A percentile compares a stretch with the other conserved stretches of the same genome.
Evolutionary conservation across 192 early-diverging fungal genomes (phyloP).

Genomic region (Allomyces arbusculus): DNA sequence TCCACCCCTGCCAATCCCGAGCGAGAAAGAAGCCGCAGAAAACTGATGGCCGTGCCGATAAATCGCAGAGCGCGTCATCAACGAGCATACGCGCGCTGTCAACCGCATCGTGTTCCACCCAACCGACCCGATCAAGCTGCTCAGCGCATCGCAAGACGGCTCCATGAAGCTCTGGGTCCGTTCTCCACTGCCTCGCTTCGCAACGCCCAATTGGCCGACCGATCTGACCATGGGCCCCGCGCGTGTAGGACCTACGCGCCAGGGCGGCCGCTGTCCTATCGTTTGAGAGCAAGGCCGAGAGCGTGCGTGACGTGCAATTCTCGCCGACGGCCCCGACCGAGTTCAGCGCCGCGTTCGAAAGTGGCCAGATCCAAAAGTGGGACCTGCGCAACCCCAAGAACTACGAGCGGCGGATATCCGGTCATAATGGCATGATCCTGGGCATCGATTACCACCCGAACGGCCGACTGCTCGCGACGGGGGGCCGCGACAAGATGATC

Average conservation of each 20-base stretch:
- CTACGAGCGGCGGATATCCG: constrained; percentile 42
- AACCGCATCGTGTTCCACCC: constrained; percentile 64
- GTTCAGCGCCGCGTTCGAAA: constrained; percentile 65
- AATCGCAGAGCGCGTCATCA: constrained; percentile 32
- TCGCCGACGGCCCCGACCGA: constrained; percentile 32
- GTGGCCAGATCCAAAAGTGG: constrained; percentile 52
- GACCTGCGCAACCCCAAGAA: constrained; percentile 43
- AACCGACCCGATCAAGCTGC: constrained; percentile 32
- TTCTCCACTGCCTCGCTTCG: background rate
- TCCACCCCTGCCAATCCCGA: background rate
- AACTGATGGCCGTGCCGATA: background rate
- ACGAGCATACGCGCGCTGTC: constrained; percentile 48
- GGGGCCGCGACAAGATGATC: constrained; percentile 54
- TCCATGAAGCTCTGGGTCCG: constrained; percentile 57
- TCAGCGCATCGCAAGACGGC: constrained; percentile 60
- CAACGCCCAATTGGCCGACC: no score
- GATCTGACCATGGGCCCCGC: background rate
- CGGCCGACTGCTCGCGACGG: constrained; percentile 47
- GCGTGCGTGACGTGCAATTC: constrained; percentile 63
- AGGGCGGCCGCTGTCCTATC: constrained; percentile 19
- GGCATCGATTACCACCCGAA: constrained; percentile 56
- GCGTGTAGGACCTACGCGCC: constrained; percentile 36
- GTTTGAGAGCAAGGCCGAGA: constrained; percentile 55
- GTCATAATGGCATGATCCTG: constrained; percentile 47
- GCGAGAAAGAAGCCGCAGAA: no score